These are phyloP conservation scores for Xylaria sp. DNA, from an alignment of 2,329 filamentous ascomycete genomes.

Conservation along the genomic window DNA sequence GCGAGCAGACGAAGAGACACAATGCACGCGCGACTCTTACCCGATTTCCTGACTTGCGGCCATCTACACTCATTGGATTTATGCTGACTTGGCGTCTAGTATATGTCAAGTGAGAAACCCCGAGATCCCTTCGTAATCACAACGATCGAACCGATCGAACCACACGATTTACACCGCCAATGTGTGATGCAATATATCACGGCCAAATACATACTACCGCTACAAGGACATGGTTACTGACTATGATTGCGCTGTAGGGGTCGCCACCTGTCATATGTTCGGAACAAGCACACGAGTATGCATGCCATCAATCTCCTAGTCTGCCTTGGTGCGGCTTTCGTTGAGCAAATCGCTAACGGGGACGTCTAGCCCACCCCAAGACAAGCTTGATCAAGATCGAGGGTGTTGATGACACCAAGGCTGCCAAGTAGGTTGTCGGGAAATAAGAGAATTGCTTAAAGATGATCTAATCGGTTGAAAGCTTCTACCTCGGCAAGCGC, in stretches of 20 bases:
- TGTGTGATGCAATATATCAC: conserved; percentile 16
- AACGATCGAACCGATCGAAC: conserved; percentile 22
- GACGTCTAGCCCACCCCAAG: conserved; percentile 86
- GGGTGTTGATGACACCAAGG: conserved; percentile 91
- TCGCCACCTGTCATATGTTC: conserved; percentile 89
- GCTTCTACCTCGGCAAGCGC: conserved; percentile 99
- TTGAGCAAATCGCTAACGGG: conserved; percentile 71
- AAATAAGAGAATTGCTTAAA: conserved; percentile 9
- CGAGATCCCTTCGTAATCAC: conserved; percentile 17
- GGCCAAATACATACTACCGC: conserved; percentile 9
- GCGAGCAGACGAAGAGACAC: background rate
- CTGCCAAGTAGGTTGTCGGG: conserved; percentile 76
- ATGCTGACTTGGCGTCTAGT: conserved; percentile 66
- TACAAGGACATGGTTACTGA: conserved; percentile 39
- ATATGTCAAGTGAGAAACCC: conserved; percentile 80
- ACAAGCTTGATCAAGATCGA: conserved; percentile 98
- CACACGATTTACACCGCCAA: conserved; percentile 17
- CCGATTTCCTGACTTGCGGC: background rate
- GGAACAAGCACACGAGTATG: conserved; percentile 62
- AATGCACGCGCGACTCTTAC: conserved; percentile 26
- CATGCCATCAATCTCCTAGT: conserved; percentile 11
- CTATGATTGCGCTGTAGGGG: conserved; percentile 69
- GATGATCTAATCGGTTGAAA: conserved; percentile 49
- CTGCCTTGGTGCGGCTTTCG: background rate
- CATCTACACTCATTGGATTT: conserved; percentile 22